Percentiles rank a stretch among this genome's conserved stretches.
Conservation (phyloP, 495 filamentous ascomycete species). For the Rostrohypoxylon terebratum region DNA sequence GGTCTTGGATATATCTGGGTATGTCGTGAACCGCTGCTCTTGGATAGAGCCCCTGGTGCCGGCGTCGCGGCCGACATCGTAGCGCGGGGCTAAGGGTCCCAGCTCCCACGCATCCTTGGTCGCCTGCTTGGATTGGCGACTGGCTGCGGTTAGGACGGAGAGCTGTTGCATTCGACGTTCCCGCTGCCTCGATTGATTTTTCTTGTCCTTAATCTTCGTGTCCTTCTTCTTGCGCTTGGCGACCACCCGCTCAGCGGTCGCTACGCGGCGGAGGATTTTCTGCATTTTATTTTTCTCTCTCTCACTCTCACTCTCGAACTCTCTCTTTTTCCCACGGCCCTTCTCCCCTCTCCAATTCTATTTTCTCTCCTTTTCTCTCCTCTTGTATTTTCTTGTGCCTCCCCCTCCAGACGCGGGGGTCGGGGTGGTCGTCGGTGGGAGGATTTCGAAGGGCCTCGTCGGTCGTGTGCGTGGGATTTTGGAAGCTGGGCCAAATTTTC, state of each 20-base stretch:
- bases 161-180: slow-evolving; percentile 9
- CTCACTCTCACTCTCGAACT: no score
- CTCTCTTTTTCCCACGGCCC: not conserved
- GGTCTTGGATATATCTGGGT: no score
- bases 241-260: slow-evolving; percentile 73
- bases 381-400: not conserved
- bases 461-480: slow-evolving; percentile 9
- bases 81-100: slow-evolving; percentile 78
- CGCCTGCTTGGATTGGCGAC: slow-evolving; percentile 48
- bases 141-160: no score
- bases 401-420: not conserved
- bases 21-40: slow-evolving; percentile 44
- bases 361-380: not conserved
- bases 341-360: slow-evolving; percentile 1
- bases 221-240: slow-evolving; percentile 60
- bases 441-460: not conserved
- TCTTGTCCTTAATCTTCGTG: slow-evolving; percentile 52
- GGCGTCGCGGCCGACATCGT: slow-evolving; percentile 65
- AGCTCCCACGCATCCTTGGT: slow-evolving; percentile 77
- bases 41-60: slow-evolving; percentile 63
- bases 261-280: slow-evolving; percentile 76
- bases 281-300: no score
- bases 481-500: slow-evolving; percentile 25
- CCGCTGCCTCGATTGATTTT: slow-evolving; percentile 47
- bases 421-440: not conserved